Conservation (phyloP, 441 rosid species). For the Flueggea neowawraea region DNA sequence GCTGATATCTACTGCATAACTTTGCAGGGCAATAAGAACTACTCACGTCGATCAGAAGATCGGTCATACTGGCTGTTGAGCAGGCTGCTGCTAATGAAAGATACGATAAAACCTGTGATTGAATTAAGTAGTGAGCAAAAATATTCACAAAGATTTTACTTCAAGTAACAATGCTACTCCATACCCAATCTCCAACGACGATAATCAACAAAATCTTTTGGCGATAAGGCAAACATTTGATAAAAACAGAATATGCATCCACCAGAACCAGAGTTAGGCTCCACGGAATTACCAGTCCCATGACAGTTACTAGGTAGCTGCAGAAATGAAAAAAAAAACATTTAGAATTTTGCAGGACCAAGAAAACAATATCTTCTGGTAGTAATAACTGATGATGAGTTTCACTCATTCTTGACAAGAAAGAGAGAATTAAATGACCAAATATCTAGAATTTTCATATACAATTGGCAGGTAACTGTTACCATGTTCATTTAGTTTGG, state of each 20-base stretch:
- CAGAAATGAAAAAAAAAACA: conserved; percentile 1
- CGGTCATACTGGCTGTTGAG: conserved; percentile 61
- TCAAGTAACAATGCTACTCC: background rate
- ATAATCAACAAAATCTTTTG: conserved; percentile 44
- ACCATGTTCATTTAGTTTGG: too few species aligned
- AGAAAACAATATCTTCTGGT: too few species aligned
- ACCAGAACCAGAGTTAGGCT: conserved; percentile 54
- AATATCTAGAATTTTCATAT: too few species aligned
- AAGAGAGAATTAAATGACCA: too few species aligned
- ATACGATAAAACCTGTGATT: conserved; percentile 50
- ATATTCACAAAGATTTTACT: too few species aligned
- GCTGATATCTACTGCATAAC: conserved; percentile 52
- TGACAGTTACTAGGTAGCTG: conserved; percentile 77
- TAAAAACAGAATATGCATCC: conserved; percentile 60
- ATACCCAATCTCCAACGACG: conserved; percentile 67
- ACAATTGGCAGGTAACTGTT: too few species aligned
- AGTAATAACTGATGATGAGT: background rate
- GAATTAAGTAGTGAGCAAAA: too few species aligned
- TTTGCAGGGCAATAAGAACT: conserved; percentile 30
- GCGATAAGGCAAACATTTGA: conserved; percentile 46
- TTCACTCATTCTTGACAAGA: too few species aligned
- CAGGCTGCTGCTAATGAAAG: conserved; percentile 72
- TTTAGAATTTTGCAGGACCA: background rate
- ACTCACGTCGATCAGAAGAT: conserved; percentile 34
- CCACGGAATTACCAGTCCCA: conserved; percentile 87